A percentile compares a stretch with the other conserved stretches of the same genome.
These are phyloP conservation scores for Maudiozyma barnettii DNA, from an alignment of 805 yeast genomes.

Conservation along the genomic window DNA sequence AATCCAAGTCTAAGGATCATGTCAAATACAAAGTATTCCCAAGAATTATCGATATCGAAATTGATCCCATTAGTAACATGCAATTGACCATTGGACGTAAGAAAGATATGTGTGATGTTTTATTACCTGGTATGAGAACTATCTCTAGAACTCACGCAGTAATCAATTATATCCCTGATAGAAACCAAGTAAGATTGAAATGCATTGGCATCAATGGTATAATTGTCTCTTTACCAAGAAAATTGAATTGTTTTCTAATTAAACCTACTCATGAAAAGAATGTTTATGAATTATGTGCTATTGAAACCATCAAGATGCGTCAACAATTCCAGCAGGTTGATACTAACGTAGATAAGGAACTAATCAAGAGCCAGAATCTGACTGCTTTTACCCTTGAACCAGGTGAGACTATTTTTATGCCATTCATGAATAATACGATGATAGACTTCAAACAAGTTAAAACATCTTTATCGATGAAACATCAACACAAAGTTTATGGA, in stretches of 20 bases:
- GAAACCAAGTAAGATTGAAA: conserved; percentile 40
- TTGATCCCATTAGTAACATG: conserved; percentile 14
- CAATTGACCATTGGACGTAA: conserved; percentile 25
- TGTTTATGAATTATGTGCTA: conserved; percentile 19
- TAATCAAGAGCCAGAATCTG: conserved; percentile 11
- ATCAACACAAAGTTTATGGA: neutral
- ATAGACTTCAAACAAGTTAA: conserved; percentile 49
- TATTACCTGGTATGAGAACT: conserved; percentile 23
- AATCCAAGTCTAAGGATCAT: neutral
- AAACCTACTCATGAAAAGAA: conserved; percentile 12
- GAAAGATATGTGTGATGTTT: conserved; percentile 20
- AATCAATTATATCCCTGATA: conserved; percentile 32
- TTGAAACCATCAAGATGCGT: conserved; percentile 4
- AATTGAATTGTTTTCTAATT: conserved; percentile 28
- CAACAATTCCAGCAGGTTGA: conserved; percentile 4
- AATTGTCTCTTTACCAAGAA: conserved; percentile 50
- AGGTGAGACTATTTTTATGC: conserved; percentile 56
- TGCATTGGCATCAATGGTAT: conserved; percentile 83
- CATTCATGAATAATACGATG: conserved; percentile 50
- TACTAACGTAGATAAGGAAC: conserved; percentile 6
- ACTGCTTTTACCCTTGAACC: conserved; percentile 36
- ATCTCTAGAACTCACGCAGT: conserved; percentile 28
- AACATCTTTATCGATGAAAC: conserved; percentile 19
- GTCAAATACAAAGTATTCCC: neutral
- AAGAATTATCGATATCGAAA: conserved; percentile 7